Evolutionary conservation across 73 alveolate genomes (phyloP), one percentile per base, ranked within the genome.

Genomic region (Loxodes magnus): DNA sequence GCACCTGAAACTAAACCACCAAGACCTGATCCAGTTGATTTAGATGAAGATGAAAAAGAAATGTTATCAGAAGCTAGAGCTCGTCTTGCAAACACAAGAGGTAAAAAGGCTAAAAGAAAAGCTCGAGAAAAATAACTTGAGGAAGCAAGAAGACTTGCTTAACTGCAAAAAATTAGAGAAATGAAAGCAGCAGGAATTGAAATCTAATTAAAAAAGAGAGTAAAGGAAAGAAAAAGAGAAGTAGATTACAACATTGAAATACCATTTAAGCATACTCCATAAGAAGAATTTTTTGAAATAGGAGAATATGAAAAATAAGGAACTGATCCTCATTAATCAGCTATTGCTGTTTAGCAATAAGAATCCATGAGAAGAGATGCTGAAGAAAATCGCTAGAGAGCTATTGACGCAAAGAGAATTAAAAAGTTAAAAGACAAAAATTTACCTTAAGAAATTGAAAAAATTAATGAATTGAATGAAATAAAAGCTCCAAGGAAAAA

Each of bases 21-120:
- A 5, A 68, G 96, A 50, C 98, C 99, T 1, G 99, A 95, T 72
- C 97, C 98, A 5, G 87, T 92, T 1, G 99, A 95, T 54, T 88
- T 95, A 96, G 99, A 95, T 59, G 99, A 95, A 54, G 99, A 95
- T 51, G 96, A 93, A 74, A 95, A 95, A 54, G 99, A 95, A 80
- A 95, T 95, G 96, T 84, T 95, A 21, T 87, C 94, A 52, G 99
- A 95, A 68, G 93, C 87, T 43, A 83, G 99, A 39, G 99, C 98
- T 6, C 80, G 99, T 74, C 92, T 95, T 28, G 98, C 99, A 30
- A 95, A 95, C 74, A 95, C 99, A 2, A 76, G 96, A 64, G 99
- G 99, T 29, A 95, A 95, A 87, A 95, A 95, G 52, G 99, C 99
- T 21, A 0, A 56, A 16, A 71, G 98, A 74, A 87, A 90, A 84